Percentiles rank a stretch among this genome's conserved stretches.
These are phyloP conservation scores for Colletotrichum nymphaeae DNA, from an alignment of 2,329 filamentous ascomycete genomes.

Conservation along the genomic window DNA sequence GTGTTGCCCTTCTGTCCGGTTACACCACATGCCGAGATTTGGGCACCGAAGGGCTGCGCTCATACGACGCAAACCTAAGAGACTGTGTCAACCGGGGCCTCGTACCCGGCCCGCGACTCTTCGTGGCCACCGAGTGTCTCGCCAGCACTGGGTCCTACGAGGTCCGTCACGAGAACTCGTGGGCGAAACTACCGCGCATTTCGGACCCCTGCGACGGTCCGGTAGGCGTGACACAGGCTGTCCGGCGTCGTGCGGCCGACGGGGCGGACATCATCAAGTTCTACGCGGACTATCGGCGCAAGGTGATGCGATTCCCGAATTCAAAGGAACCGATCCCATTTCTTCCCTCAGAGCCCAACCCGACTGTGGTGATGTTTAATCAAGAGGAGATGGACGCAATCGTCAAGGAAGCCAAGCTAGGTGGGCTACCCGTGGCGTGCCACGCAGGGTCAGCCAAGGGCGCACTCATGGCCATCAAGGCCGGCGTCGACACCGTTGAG, in stretches of 20 bases:
- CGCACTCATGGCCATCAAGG: constrained; percentile 56
- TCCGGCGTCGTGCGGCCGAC: constrained; percentile 57
- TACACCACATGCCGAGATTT: constrained; percentile 70
- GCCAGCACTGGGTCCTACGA: constrained; percentile 63
- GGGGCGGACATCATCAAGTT: constrained; percentile 64
- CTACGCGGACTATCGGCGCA: constrained; percentile 61
- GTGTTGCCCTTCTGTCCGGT: constrained; percentile 64
- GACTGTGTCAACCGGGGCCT: constrained; percentile 66
- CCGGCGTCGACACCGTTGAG: constrained; percentile 61
- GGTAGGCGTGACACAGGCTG: constrained; percentile 56
- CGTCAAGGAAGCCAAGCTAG: constrained; percentile 57
- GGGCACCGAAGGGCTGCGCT: constrained; percentile 62
- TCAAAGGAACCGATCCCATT: constrained; percentile 40
- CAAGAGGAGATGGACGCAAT: constrained; percentile 63
- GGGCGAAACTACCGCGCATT: constrained; percentile 41
- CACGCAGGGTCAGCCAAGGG: constrained; percentile 55
- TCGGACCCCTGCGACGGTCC: constrained; percentile 60
- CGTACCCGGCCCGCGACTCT: constrained; percentile 64
- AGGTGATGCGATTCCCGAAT: constrained; percentile 55
- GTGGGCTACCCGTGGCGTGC: constrained; percentile 54
- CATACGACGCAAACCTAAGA: constrained; percentile 61
- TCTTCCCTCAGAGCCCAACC: constrained; percentile 47
- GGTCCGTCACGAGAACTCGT: constrained; percentile 58
- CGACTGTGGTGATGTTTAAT: constrained; percentile 56
- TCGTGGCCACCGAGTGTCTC: constrained; percentile 64